These are phyloP conservation scores for Pelargonium myrrhifolium DNA, from an alignment of 441 rosid genomes.

Conservation along the genomic window DNA sequence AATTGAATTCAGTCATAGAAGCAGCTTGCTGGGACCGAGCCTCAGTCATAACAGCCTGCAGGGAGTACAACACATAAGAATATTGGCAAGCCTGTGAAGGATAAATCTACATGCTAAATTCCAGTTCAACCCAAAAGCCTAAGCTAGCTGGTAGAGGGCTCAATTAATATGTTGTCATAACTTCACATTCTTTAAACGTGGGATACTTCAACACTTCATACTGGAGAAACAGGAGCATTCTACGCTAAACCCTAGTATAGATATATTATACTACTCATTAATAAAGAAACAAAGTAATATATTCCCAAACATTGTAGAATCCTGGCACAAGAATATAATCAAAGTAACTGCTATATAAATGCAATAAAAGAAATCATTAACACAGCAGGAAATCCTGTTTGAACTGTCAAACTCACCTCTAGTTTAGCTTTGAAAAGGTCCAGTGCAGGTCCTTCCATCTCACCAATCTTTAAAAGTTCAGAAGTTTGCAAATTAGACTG, in stretches of 20 bases:
- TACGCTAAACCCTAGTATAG: neutral
- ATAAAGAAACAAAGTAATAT: neutral
- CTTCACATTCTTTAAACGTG: too few species aligned
- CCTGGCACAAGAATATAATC: neutral
- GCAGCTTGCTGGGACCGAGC: constrained; percentile 78
- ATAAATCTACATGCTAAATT: neutral
- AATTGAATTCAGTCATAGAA: constrained; percentile 82
- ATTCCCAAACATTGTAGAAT: neutral
- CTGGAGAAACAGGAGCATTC: neutral
- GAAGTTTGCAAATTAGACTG: constrained; percentile 77
- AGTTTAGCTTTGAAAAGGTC: constrained; percentile 91
- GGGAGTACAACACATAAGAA: neutral
- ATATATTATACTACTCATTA: neutral
- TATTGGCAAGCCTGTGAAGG: neutral
- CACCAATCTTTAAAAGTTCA: constrained; percentile 83
- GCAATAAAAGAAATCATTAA: neutral
- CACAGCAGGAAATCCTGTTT: constrained; percentile 8
- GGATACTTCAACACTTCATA: too few species aligned
- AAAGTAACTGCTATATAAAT: neutral
- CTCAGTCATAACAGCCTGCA: constrained; percentile 75
- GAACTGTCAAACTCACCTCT: constrained; percentile 40
- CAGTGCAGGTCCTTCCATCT: constrained; percentile 84
- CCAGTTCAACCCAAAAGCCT: too few species aligned
- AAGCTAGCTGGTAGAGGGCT: too few species aligned
- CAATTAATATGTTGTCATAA: too few species aligned